These are phyloP conservation scores for Talaromyces sp. DNA, from an alignment of 2,329 filamentous ascomycete species.

Conservation along the genomic window DNA sequence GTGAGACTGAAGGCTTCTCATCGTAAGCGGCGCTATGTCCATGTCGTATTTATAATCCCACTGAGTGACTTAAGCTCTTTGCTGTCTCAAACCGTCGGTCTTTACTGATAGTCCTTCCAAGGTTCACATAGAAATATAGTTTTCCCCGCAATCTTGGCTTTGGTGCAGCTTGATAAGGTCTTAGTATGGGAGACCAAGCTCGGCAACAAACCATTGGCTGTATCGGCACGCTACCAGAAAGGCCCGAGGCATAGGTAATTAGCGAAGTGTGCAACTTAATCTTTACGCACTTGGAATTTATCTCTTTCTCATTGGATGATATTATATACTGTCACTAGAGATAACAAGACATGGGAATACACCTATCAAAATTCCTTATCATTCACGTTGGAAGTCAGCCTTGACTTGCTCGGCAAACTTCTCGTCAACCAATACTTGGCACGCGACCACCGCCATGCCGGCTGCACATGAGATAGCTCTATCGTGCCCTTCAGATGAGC, in stretches of 20 bases:
- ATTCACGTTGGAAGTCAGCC: constrained; percentile 24
- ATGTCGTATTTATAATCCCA: too few relatives aligned
- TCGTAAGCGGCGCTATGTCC: too few relatives aligned
- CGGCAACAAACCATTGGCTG: constrained; percentile 17
- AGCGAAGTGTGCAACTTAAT: background rate
- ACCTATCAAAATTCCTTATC: background rate
- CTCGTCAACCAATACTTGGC: constrained; percentile 32
- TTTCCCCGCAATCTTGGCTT: constrained; percentile 14
- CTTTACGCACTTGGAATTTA: background rate
- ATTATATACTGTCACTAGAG: background rate
- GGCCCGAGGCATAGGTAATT: background rate
- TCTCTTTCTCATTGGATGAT: background rate
- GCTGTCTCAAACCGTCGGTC: too few relatives aligned
- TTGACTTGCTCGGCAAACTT: constrained; percentile 30
- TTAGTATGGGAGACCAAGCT: background rate
- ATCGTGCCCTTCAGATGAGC: constrained; percentile 52
- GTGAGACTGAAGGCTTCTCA: background rate
- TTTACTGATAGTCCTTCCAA: too few relatives aligned
- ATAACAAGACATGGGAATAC: background rate
- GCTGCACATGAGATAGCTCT: constrained; percentile 39
- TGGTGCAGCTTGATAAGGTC: constrained; percentile 7
- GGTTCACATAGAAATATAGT: background rate
- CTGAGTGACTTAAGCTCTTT: too few relatives aligned
- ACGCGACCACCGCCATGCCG: constrained; percentile 36
- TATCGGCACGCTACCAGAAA: constrained; percentile 22